Evolutionary conservation across 305 asterid genomes (phyloP), one percentile per base, ranked within the genome.

Genomic region (Fraxinus sp.): DNA sequence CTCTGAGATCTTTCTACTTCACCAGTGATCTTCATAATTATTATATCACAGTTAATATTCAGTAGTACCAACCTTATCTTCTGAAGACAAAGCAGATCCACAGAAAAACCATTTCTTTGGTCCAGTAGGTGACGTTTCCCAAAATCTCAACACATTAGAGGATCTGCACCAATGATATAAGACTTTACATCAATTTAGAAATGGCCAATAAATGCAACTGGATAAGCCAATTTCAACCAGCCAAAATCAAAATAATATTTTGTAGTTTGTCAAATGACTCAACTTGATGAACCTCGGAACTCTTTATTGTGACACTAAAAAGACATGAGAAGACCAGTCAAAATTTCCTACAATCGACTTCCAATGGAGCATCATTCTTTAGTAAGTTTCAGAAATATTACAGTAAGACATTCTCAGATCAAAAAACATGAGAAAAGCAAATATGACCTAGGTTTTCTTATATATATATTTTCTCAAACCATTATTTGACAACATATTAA

Each of bases 11-110:
- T 18, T 78, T n/a, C 62, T 22, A 66, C 35, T 39, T 43, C 24
- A n/a, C 64, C 22, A 5, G 64, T 59, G 70, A 22, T 75, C 26
- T 39, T 32, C 57, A 46, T 14, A 64, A 5, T 3, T 4, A 52
- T 18, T 4, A 76, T 30, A 22, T 71, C 49, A 71, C 72, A 26
- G 49, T 79, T 79, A 36, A 7, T 20, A 39, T 79, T n/a, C 13
- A 82, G 70, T 33, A 68, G 82, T 86, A 86, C 86, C 77, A 81
- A 96, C 99, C 98, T 90, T 94, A 20, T 96, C 98, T 59, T 89
- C 87, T 11, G 94, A 84, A 81, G 98, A 94, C 80, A 96, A 88
- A 86, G 97, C 92, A 83, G 98, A 96, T 85, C 97, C 99, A 82
- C 98, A 96, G 4, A 94, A 89, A 77, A 88, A 86, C 98, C 94